Percentiles rank a stretch among this genome's conserved stretches.
phyloP scores from a whole-genome alignment of 2,329 filamentous ascomycete genomes.

The Graphilbum fragrans region DNA sequence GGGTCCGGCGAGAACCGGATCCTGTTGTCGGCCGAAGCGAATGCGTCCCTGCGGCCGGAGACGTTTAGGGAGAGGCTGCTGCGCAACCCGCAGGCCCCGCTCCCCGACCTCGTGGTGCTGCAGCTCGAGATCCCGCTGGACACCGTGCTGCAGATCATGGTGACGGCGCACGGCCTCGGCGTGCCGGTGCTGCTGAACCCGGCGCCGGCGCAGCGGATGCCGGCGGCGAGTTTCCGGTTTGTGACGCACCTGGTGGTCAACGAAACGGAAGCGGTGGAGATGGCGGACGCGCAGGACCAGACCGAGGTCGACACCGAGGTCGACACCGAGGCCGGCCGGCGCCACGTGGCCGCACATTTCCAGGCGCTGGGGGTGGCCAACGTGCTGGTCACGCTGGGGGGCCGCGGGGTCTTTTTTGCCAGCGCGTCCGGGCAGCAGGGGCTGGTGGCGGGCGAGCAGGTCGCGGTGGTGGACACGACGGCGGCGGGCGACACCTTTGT shows the following conservation, averaged over 20 bases:
- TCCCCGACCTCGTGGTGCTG: conserved; percentile 41
- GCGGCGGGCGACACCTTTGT: conserved; percentile 92
- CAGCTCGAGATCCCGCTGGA: conserved; percentile 46
- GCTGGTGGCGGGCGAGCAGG: conserved; percentile 53
- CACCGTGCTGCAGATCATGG: conserved; percentile 36
- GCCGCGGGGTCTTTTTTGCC: conserved; percentile 49
- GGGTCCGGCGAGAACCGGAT: conserved; percentile 65
- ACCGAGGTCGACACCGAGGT: conserved; percentile 11
- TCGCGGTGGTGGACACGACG: conserved; percentile 78
- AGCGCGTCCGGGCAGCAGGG: conserved; percentile 25
- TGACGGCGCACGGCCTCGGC: conserved; percentile 20
- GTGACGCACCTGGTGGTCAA: conserved; percentile 60
- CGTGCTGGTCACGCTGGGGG: conserved; percentile 74
- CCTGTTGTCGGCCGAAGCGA: conserved; percentile 59
- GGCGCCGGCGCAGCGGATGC: conserved; percentile 46
- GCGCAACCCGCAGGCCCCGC: conserved; percentile 14
- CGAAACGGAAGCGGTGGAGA: conserved; percentile 55
- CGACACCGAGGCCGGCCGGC: conserved; percentile 18
- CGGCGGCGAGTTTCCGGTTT: conserved; percentile 40
- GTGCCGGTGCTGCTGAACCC: conserved; percentile 58
- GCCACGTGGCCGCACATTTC: conserved; percentile 35
- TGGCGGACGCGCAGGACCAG: conserved; percentile 19
- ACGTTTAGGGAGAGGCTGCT: conserved; percentile 16
- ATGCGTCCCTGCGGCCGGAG: conserved; percentile 32
- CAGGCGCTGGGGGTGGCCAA: conserved; percentile 54